Evolutionary conservation across 164 flowering plant species (phyloP).

Genomic region (Buxus sempervirens): DNA sequence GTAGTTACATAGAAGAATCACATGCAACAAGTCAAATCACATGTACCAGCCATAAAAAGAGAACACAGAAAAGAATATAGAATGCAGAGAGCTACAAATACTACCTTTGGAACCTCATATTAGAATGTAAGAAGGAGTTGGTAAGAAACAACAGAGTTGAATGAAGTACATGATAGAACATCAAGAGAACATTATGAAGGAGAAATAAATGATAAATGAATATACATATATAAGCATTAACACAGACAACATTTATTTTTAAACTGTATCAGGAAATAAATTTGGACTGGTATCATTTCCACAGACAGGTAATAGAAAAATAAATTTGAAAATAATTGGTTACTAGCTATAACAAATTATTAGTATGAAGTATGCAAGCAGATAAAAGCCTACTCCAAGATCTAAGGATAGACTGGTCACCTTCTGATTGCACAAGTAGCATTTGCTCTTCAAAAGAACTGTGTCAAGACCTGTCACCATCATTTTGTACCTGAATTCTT

Average conservation of each 20-base stretch:
- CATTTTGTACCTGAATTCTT: conserved; percentile 7
- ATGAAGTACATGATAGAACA: no score
- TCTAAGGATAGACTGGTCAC: conserved; percentile 16
- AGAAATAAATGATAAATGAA: no score
- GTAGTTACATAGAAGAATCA: neutral
- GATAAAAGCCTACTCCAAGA: conserved; percentile 1
- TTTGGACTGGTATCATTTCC: neutral
- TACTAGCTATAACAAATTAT: neutral
- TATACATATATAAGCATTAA: no score
- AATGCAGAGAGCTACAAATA: no score
- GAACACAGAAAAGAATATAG: neutral
- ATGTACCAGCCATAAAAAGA: neutral
- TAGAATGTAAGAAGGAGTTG: no score
- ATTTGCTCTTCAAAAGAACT: conserved; percentile 12
- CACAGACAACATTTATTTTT: no score
- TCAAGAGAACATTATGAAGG: no score
- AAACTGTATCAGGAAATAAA: neutral
- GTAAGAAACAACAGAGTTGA: no score
- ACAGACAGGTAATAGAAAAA: no score
- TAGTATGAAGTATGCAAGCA: neutral
- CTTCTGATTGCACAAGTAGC: conserved; percentile 4
- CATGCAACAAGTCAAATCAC: neutral
- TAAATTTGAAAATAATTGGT: neutral
- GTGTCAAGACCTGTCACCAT: conserved; percentile 8
- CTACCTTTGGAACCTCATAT: no score